Conservation (phyloP, 2,329 filamentous ascomycete species). For the Aspergillus novofumigatus region DNA sequence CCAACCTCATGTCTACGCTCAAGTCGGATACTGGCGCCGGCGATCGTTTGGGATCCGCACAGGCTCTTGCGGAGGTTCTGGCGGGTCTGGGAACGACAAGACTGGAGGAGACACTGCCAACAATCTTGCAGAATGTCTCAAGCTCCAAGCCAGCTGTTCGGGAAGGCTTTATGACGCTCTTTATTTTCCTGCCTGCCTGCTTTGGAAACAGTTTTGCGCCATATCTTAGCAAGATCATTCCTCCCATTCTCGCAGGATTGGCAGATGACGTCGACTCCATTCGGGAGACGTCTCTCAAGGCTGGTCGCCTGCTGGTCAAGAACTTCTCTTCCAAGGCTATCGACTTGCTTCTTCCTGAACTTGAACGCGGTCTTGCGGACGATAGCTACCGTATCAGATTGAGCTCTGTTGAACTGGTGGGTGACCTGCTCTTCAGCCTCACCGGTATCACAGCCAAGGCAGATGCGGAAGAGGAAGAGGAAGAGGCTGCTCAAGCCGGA, state of each 20-base stretch:
- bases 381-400: conserved; percentile 97
- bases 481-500: conserved; percentile 76
- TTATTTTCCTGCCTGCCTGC: conserved; percentile 97
- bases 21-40: conserved; percentile 96
- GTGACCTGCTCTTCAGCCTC: conserved; percentile 94
- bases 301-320: conserved; percentile 91
- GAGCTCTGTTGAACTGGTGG: conserved; percentile 95
- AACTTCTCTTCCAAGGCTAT: conserved; percentile 96
- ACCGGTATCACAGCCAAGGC: conserved; percentile 83
- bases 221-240: conserved; percentile 93
- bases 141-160: conserved; percentile 86
- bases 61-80: conserved; percentile 93
- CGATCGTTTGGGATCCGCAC: conserved; percentile 90
- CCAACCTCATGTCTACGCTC: conserved; percentile 93
- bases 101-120: conserved; percentile 91
- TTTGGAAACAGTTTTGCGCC: conserved; percentile 98
- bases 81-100: conserved; percentile 89
- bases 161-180: conserved; percentile 98
- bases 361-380: conserved; percentile 94
- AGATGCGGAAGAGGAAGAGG: conserved; percentile 74
- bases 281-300: conserved; percentile 89
- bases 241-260: conserved; percentile 86
- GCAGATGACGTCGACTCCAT: conserved; percentile 97
- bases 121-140: conserved; percentile 91
- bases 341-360: conserved; percentile 86